phyloP scores from a whole-genome alignment of 1,139 yeast species.

The Taphrina wiesneri region DNA sequence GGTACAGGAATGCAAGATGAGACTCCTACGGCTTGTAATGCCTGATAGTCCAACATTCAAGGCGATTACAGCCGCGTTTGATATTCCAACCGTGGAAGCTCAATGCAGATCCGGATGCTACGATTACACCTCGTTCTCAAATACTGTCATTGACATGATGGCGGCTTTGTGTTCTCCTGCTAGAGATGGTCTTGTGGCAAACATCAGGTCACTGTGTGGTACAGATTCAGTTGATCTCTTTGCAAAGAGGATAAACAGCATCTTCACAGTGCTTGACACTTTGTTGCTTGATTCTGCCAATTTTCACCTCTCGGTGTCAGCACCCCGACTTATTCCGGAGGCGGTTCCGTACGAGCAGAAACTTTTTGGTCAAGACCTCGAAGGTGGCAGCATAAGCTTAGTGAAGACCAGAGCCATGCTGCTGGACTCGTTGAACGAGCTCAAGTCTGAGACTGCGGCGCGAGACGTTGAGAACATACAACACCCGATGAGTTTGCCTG shows the following conservation, averaged over 20 bases:
- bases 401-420: slow-evolving; percentile 7
- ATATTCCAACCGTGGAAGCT: slow-evolving; percentile 18
- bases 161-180: slow-evolving; percentile 34
- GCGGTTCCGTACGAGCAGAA: slow-evolving; percentile 34
- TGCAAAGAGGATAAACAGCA: slow-evolving; percentile 23
- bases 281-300: slow-evolving; percentile 34
- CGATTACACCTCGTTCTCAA: slow-evolving; percentile 21
- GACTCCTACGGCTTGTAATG: slow-evolving; percentile 27
- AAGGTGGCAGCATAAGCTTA: neutral
- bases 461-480: neutral
- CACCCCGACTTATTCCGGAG: slow-evolving; percentile 16
- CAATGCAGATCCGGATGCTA: slow-evolving; percentile 22
- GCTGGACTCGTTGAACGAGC: neutral
- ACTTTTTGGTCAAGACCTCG: slow-evolving; percentile 41
- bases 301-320: slow-evolving; percentile 27
- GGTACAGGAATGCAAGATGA: slow-evolving; percentile 28
- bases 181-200: slow-evolving; percentile 30
- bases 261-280: slow-evolving; percentile 26
- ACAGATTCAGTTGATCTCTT: neutral
- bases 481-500: neutral
- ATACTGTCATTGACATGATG: slow-evolving; percentile 29
- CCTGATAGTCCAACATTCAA: slow-evolving; percentile 24
- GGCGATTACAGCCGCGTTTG: slow-evolving; percentile 30
- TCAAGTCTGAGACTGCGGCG: neutral
- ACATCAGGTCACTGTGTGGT: slow-evolving; percentile 13